These are phyloP conservation scores for Maudiozyma barnettii DNA, from an alignment of 805 yeast genomes.

Conservation along the genomic window DNA sequence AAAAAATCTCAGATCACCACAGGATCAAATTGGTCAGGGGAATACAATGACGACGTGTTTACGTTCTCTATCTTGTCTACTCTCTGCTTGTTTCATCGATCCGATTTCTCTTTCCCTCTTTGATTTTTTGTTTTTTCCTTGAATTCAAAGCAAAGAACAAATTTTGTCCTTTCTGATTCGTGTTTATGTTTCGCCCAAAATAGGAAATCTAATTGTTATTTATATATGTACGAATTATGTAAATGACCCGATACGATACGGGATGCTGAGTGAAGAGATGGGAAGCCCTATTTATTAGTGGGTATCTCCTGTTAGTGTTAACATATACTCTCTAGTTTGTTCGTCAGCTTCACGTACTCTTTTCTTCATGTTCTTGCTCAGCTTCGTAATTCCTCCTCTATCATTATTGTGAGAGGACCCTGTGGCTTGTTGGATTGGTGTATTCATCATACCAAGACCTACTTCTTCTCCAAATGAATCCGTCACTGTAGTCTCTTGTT, in stretches of 20 bases:
- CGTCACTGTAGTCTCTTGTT: conserved; percentile 49
- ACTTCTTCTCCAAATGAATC: conserved; percentile 72
- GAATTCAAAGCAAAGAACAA: background rate
- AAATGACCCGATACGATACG: too few species aligned
- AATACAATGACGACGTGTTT: too few species aligned
- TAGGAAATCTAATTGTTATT: conserved; percentile 1
- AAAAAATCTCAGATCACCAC: too few species aligned
- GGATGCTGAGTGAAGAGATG: too few species aligned
- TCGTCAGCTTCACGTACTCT: conserved; percentile 31
- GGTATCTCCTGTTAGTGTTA: background rate
- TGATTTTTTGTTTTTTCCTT: too few species aligned
- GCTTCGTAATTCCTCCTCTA: conserved; percentile 38
- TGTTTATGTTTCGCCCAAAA: conserved; percentile 1
- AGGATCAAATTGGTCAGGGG: too few species aligned
- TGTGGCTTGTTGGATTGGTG: conserved; percentile 14
- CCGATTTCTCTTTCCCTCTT: too few species aligned
- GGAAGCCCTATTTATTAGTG: too few species aligned
- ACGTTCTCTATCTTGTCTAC: too few species aligned
- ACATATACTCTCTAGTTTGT: conserved; percentile 11
- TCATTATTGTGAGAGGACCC: conserved; percentile 30
- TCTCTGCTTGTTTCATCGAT: too few species aligned
- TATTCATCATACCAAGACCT: conserved; percentile 64
- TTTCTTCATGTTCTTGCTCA: conserved; percentile 51
- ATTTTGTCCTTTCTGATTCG: background rate
- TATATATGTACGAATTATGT: background rate